Base-by-base conservation (phyloP, 352 stramenopile species). In the Blastocystis sp. region DNA sequence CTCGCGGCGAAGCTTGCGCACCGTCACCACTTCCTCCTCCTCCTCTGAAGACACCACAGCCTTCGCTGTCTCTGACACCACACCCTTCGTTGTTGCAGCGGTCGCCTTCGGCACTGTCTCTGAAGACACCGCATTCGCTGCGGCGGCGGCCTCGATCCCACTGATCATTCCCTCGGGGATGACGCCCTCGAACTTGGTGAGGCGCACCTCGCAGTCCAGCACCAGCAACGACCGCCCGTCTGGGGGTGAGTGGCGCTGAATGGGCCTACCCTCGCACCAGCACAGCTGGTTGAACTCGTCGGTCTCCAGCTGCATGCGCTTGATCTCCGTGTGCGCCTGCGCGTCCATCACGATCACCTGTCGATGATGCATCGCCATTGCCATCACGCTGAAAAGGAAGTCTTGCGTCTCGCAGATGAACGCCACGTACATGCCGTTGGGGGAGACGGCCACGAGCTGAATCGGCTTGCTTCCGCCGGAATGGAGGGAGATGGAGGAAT, bases 351-450 rank as follows among this genome's bases (percentile, higher is more conserved):
- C 74, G 43, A 52, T 59, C 0, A 81, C 10, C 71, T 81, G 11
- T 34, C 3, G 23, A 23, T 81, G 9, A 81, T 21, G 1, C 14
- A 4, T 34, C 14, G 19, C n/a, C n/a, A 21, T 56, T n/a, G 34
- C 2, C 40, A 45, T 2, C 48, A 84, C 74, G 1, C 52, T 59
- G 34, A 41, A 67, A 2, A 52, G 53, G 41, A 21, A 40, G 1
- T 76, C 66, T 1, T 59, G 38, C 2, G 60, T 56, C 48, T 56
- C 52, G 66, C 21, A 53, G 74, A 56, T 84, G 56, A 69, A 84
- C 10, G 74, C 74, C 10, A 84, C 52, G 38, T 84, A 84, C 28
- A 70, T 28, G 21, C 60, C 74, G 45, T 84, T 84, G 19, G 74
- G 60, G 38, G 74, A 84, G 23, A 84, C 7, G 1, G 61, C 17